Evolutionary conservation across 768 basidiomycete genomes (phyloP).

Genomic region (Mycena epipterygia): DNA sequence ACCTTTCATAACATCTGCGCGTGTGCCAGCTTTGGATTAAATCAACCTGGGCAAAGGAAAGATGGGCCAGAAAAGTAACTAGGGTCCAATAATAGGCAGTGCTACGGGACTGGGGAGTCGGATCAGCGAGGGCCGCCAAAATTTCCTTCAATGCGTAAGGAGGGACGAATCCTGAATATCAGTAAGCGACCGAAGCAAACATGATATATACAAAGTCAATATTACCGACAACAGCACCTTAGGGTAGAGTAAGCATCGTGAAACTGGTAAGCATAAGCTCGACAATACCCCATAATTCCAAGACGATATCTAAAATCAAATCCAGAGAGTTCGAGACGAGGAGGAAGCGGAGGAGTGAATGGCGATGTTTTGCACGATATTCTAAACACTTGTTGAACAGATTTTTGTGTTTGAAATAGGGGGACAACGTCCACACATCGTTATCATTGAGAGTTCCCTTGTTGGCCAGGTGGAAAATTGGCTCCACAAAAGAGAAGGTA

Average conservation of each 20-base stretch:
- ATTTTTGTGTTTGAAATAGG: slow-evolving; percentile 77
- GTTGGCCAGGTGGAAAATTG: slow-evolving; percentile 67
- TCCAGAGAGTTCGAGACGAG: slow-evolving; percentile 78
- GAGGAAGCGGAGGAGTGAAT: slow-evolving; percentile 73
- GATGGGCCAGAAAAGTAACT: slow-evolving; percentile 70
- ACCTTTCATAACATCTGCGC: slow-evolving; percentile 72
- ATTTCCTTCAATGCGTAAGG: slow-evolving; percentile 76
- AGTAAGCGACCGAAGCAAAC: not conserved
- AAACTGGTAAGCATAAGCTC: slow-evolving; percentile 46
- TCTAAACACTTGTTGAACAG: slow-evolving; percentile 73
- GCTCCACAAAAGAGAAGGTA: slow-evolving; percentile 74
- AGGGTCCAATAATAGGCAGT: slow-evolving; percentile 72
- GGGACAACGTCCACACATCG: slow-evolving; percentile 77
- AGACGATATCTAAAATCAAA: slow-evolving; percentile 68
- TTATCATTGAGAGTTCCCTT: slow-evolving; percentile 61
- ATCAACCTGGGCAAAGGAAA: slow-evolving; percentile 78
- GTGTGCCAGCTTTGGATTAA: slow-evolving; percentile 76
- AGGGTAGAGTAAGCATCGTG: slow-evolving; percentile 39
- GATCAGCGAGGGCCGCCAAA: slow-evolving; percentile 60
- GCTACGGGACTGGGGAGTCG: slow-evolving; percentile 55
- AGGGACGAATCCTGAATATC: slow-evolving; percentile 69
- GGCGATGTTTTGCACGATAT: slow-evolving; percentile 66
- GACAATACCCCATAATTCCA: slow-evolving; percentile 73
- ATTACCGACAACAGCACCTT: slow-evolving; percentile 33
- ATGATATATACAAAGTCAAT: not conserved